These are phyloP conservation scores for Candida ficus DNA, from an alignment of 805 yeast species.

Conservation along the genomic window DNA sequence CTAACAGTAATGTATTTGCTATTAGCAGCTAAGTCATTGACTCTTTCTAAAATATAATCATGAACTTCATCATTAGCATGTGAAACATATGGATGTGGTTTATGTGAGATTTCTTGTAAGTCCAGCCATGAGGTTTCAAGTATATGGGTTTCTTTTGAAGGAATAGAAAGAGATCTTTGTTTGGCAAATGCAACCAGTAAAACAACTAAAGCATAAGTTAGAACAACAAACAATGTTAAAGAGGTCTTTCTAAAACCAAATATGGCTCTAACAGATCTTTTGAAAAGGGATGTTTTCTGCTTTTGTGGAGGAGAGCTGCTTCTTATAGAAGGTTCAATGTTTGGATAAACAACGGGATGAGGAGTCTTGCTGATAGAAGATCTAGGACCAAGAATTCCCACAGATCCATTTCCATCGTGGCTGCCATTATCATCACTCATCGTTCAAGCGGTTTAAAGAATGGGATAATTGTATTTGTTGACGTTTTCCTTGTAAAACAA, in stretches of 20 bases:
- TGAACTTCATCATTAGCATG: constrained; percentile 73
- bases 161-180: constrained; percentile 37
- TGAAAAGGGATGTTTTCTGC: constrained; percentile 8
- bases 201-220: constrained; percentile 41
- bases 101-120: constrained; percentile 59
- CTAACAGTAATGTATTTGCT: constrained; percentile 28
- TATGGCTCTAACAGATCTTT: constrained; percentile 36
- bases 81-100: constrained; percentile 77
- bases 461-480: too few relatives aligned
- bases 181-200: constrained; percentile 35
- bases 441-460: not conserved
- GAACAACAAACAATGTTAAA: constrained; percentile 48
- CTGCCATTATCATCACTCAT: not conserved
- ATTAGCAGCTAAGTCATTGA: constrained; percentile 28
- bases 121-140: constrained; percentile 57
- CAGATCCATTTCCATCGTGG: not conserved
- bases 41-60: constrained; percentile 50
- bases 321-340: too few relatives aligned
- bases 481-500: too few relatives aligned
- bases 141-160: constrained; percentile 35
- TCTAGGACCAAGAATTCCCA: not conserved
- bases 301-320: too few relatives aligned
- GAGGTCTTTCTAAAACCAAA: constrained; percentile 75
- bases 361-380: not conserved
- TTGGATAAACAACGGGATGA: too few relatives aligned